Base-by-base conservation (phyloP, 305 asterid species). In the Fraxinus albicans region DNA sequence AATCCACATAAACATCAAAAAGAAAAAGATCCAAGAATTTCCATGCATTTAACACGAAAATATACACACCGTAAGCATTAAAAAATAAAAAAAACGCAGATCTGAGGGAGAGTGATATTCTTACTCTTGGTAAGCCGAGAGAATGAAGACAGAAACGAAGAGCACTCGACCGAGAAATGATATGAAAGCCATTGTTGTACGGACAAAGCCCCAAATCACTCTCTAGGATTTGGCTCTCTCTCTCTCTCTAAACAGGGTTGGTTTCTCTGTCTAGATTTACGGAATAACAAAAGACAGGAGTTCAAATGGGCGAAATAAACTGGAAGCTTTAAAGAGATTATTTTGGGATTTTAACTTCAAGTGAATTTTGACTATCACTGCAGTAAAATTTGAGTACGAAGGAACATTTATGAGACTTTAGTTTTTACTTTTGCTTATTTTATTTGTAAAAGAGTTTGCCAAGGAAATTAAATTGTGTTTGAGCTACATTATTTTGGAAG, bases 121-220 rank as follows among this genome's bases (percentile, higher is more conserved):
- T 89, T 91, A 95, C 99, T 95, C 98, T 87, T 93, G 97, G 87
- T 87, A 90, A 73, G 97, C 97, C 76, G 97, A 91, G 89, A 95
- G 94, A 76, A 92, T 79, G 89, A 95, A 95, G 85, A 93, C 92
- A 15, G 99, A 90, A 86, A 94, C 98, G 85, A 95, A 95, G 78
- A 95, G 92, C 86, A 93, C 81, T 77, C 99, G 88, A 10, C 99
- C 98, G 67, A 92, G 77, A 91, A 93, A 89, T 8, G 98, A 91
- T 17, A 88, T 1, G 87, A 93, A 82, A 83, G 94, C 94, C 98
- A 95, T 95, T 86, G 90, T 79, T 73, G 86, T 17, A 17, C 35
- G 53, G 63, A 72, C 85, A 36, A 73, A 47, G 70, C 67, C 19
- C 78, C 76, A 47, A 76, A 65, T 73, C 85, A 77, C 84, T 81